These are phyloP conservation scores for Bonnemaisonia californica DNA, from an alignment of 31 red algal genomes.

Conservation along the genomic window DNA sequence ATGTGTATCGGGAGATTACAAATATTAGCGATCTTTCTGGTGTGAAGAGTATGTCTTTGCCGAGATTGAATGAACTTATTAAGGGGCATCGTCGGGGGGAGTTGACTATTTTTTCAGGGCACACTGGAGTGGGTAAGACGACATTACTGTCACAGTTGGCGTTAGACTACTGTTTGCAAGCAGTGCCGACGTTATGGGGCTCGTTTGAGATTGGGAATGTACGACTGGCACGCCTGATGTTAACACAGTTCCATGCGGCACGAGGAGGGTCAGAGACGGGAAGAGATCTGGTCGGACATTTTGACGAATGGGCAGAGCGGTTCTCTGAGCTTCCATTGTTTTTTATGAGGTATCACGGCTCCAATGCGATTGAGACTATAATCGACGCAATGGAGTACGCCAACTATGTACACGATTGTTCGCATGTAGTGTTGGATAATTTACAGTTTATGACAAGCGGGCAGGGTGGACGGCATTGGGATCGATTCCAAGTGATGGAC, in stretches of 20 bases:
- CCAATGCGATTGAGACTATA: slow-evolving; percentile 65
- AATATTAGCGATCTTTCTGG: slow-evolving; percentile 47
- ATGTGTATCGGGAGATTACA: slow-evolving; percentile 60
- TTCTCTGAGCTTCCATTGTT: slow-evolving; percentile 80
- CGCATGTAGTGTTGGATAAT: slow-evolving; percentile 90
- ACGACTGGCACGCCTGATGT: slow-evolving; percentile 54
- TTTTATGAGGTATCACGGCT: slow-evolving; percentile 91
- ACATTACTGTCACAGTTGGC: slow-evolving; percentile 91
- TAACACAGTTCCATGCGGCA: slow-evolving; percentile 67
- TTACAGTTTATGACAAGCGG: slow-evolving; percentile 93
- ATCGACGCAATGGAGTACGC: slow-evolving; percentile 95
- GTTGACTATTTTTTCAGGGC: slow-evolving; percentile 82
- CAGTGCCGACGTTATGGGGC: slow-evolving; percentile 85
- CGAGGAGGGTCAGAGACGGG: slow-evolving; percentile 33
- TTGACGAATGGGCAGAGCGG: slow-evolving; percentile 74
- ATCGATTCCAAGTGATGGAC: slow-evolving; percentile 83
- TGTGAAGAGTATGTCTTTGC: slow-evolving; percentile 61
- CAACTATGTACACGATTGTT: slow-evolving; percentile 81
- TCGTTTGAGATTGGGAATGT: slow-evolving; percentile 87
- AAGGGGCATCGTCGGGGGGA: slow-evolving; percentile 91
- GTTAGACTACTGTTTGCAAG: slow-evolving; percentile 92
- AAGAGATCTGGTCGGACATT: slow-evolving; percentile 26
- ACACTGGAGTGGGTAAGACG: slow-evolving; percentile 97
- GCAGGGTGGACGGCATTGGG: slow-evolving; percentile 35
- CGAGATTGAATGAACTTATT: slow-evolving; percentile 67